Conservation (phyloP, 768 basidiomycete species). For the Cytidiella melzeri region DNA sequence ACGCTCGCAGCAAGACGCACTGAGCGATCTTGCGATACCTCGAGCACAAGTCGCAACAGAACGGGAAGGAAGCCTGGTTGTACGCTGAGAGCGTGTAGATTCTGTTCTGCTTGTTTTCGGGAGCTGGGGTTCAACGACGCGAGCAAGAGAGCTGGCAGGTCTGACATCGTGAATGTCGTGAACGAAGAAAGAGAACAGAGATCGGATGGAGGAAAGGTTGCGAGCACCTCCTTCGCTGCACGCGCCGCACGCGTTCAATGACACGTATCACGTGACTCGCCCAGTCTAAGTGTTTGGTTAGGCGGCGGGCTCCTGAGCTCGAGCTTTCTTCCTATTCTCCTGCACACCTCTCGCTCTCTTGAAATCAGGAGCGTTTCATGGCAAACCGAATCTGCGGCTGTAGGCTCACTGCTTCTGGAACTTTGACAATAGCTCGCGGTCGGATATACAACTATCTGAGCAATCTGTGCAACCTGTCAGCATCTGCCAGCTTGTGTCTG, state of each 20-base stretch:
- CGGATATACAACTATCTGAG: too few species aligned
- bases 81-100: slow-evolving; percentile 55
- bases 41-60: slow-evolving; percentile 74
- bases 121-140: slow-evolving; percentile 64
- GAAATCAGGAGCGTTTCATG: too few species aligned
- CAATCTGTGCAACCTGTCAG: too few species aligned
- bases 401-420: too few species aligned
- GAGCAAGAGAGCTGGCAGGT: slow-evolving; percentile 63
- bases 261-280: not conserved
- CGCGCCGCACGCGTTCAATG: not conserved
- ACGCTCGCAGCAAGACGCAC: slow-evolving; percentile 81
- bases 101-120: slow-evolving; percentile 78
- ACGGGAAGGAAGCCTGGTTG: slow-evolving; percentile 77
- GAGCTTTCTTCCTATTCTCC: too few species aligned
- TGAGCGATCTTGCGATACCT: slow-evolving; percentile 54
- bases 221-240: not conserved
- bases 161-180: slow-evolving; percentile 42
- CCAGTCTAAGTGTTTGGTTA: too few species aligned
- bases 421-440: too few species aligned
- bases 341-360: too few species aligned
- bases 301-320: too few species aligned
- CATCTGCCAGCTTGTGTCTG: too few species aligned
- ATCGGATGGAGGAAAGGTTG: not conserved
- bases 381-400: too few species aligned
- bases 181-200: slow-evolving; percentile 1